Conservation (phyloP, 2,329 filamentous ascomycete species). For the Aspergillus jensenii region DNA sequence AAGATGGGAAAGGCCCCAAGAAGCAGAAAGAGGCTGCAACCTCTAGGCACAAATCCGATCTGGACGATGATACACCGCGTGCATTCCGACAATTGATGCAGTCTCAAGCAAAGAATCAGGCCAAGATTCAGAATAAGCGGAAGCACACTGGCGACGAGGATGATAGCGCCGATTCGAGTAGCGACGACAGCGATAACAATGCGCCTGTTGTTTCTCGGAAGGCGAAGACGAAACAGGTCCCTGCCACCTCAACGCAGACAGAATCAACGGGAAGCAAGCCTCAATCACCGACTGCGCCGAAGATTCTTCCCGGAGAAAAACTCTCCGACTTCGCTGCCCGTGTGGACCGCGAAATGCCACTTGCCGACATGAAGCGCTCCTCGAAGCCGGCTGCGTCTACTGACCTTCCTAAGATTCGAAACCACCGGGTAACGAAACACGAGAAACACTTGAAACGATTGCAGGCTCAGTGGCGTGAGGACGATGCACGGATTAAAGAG, state of each 20-base stretch:
- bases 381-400: slow-evolving; percentile 23
- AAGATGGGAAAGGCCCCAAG: neutral
- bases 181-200: slow-evolving; percentile 14
- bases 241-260: neutral
- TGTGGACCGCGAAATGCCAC: slow-evolving; percentile 79
- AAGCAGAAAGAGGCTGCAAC: slow-evolving; percentile 17
- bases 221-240: neutral
- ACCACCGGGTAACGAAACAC: slow-evolving; percentile 73
- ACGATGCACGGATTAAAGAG: slow-evolving; percentile 45
- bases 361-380: slow-evolving; percentile 68
- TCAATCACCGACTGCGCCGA: slow-evolving; percentile 43
- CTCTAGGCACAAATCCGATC: slow-evolving; percentile 31
- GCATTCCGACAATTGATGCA: slow-evolving; percentile 86
- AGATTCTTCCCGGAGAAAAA: slow-evolving; percentile 79
- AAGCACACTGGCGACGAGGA: slow-evolving; percentile 35
- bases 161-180: slow-evolving; percentile 15
- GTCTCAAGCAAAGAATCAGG: slow-evolving; percentile 52
- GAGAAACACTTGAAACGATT: slow-evolving; percentile 72
- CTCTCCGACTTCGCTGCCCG: slow-evolving; percentile 78
- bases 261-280: neutral
- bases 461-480: slow-evolving; percentile 58
- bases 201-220: slow-evolving; percentile 21
- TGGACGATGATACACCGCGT: slow-evolving; percentile 77
- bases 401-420: slow-evolving; percentile 32
- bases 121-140: slow-evolving; percentile 47